Base-by-base conservation (phyloP, 352 stramenopile species). In the Phytophthora crassamura region DNA sequence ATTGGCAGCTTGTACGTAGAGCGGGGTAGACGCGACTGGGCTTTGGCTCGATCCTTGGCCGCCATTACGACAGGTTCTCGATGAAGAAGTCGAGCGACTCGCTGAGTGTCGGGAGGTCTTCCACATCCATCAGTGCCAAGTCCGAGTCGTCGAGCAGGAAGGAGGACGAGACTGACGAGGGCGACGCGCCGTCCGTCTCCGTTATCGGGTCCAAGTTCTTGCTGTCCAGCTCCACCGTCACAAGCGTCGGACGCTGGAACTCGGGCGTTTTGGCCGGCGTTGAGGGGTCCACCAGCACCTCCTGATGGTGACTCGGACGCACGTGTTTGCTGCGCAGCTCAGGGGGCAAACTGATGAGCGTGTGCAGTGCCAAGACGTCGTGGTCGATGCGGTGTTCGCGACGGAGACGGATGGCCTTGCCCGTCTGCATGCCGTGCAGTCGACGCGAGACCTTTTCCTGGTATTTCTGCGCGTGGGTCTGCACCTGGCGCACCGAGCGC, bases 41-140 rank as follows among this genome's bases (percentile, higher is more conserved):
- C 20, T 15, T 28, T 39, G 12, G 16, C 22, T 30, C 22, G 28
- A 18, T 28, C 32, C 15, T 34, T 39, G 12, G 16, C 22, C 22
- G 7, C 11, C 28, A 58, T 57, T 72, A 75, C 12, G 34, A 59
- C 7, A 82, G 72, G 47, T 70, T 82, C 46, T 74, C 72, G 55
- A 88, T 88, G 50, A 88, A 79, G 40, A 88, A 88, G 28, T 88
- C 78, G 34, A 88, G 73, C n/a, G 76, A 84, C 39, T 88, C 78
- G 38, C 78, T 80, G 18, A 88, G 47, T 15, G 74, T 77, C 36
- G 78, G 78, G 22, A 88, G 69, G 18, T 82, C 66, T 32, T 74
- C 57, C 14, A 47, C 45, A 9, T 74, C 64, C 69, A 69, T 59
- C 9, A 62, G 50, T 12, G 48, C 49, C 25, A 64, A 65, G 15